Base-by-base conservation (phyloP, 1,284 basidiomycete species). In the Ganoderma meredithae region DNA sequence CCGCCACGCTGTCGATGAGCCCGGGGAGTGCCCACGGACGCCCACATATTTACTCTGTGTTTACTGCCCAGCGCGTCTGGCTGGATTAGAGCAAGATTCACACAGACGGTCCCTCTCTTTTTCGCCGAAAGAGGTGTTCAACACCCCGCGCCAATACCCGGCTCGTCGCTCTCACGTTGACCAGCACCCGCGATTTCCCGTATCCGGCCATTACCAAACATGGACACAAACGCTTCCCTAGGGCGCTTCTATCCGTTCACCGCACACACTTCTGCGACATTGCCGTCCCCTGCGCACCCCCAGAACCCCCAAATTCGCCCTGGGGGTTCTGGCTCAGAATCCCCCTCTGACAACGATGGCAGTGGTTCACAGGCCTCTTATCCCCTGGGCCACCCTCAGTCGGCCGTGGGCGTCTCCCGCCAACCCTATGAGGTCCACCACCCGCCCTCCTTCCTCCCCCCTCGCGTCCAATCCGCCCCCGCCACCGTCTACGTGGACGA, bases 141-240 rank as follows among this genome's bases (percentile, higher is more conserved):
- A 67, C 60, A 67, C 15, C 60, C 47, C 53, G 62, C 49, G 60
- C 31, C 52, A 62, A 49, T 27, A 40, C 65, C 55, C 52, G 60
- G 25, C 65, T 69, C 53, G 31, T 63, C 64, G 63, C 70, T 74
- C 71, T 73, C 74, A 74, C 73, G 72, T 67, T 68, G 62, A 74
- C 70, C 68, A 73, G 68, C 67, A 68, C 56, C 70, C 65, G 70
- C 71, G 52, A 73, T 74, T 72, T 71, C 59, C 72, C 69, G 67
- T 69, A 70, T 74, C 67, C 67, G 71, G 73, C 74, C 62, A 69
- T 73, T 75, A 71, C 74, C 74, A 70, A 70, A 73, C 60, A 75
- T 75, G 74, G 74, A 70, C 69, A 71, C 63, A 66, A 63, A 74
- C 69, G 67, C 71, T 74, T 69, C 74, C 49, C 17, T 67, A 65